Evolutionary conservation across 768 basidiomycete species (phyloP), one percentile per base, ranked within the genome.

Genomic region (Cystofilobasidium bisporidii): DNA sequence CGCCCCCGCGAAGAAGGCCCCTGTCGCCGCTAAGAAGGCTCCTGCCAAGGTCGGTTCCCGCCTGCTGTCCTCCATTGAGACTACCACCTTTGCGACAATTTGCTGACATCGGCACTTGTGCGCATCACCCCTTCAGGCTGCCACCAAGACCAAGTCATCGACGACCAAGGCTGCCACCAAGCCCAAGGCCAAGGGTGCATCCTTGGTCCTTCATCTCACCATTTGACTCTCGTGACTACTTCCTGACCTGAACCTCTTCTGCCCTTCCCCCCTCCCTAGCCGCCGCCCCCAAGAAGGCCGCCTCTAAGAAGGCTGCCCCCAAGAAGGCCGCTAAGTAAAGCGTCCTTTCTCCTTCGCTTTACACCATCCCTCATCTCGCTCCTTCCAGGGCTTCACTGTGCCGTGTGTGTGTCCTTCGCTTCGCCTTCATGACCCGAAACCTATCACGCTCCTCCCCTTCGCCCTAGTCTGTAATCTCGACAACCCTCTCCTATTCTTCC

Each of bases 41-140:
- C 66, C 64, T 58, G 83, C 82, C 12, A 88, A 87, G 83, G 85
- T 85, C 53, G 43, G 65, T 41, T 24, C 53, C 22, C 56, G 24
- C 26, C 48, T 40, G n/a, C 45, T 30, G 12, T 33, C n/a, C n/a
- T n/a, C n/a, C n/a, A n/a, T n/a, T n/a, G n/a, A n/a, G n/a, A n/a
- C n/a, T n/a, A n/a, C n/a, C n/a, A n/a, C n/a, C n/a, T n/a, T n/a
- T n/a, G n/a, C n/a, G n/a, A n/a, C n/a, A n/a, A n/a, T n/a, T n/a
- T n/a, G n/a, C n/a, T n/a, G n/a, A n/a, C 15, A 24, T 20, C 43
- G 30, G 24, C 41, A 53, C 56, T 30, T 24, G 36, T 36, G 36
- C 36, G 36, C 36, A 26, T 41, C 24, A 24, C 26, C n/a, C 30
- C 22, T 11, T 30, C 24, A 17, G 1, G 47, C 60, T 22, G 60